phyloP scores from a whole-genome alignment of 2,329 filamentous ascomycete genomes.

The Phialophora macrospora region DNA sequence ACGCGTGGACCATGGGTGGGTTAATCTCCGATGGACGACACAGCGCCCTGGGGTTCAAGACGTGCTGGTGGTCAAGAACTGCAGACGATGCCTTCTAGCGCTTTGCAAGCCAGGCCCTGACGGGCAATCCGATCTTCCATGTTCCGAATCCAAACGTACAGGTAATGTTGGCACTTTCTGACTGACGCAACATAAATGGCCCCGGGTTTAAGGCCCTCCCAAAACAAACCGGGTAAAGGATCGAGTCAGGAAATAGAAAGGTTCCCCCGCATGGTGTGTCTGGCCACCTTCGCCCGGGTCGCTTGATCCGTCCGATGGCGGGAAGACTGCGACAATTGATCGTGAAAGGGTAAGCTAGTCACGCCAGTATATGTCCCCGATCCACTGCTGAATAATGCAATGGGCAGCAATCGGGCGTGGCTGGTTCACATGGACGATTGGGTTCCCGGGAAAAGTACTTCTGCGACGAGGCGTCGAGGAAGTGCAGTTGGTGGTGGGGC shows the following conservation, averaged over 20 bases:
- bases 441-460: neutral
- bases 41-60: neutral
- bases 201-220: neutral
- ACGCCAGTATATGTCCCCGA: neutral
- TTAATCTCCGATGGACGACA: neutral
- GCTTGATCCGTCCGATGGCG: neutral
- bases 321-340: neutral
- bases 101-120: neutral
- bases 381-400: neutral
- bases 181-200: constrained; percentile 3
- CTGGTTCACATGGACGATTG: neutral
- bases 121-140: neutral
- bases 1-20: neutral
- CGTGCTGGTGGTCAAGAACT: neutral
- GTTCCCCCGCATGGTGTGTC: neutral
- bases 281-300: neutral
- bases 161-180: constrained; percentile 11
- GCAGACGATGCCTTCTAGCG: neutral
- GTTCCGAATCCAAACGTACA: neutral
- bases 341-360: neutral
- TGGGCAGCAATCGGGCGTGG: neutral
- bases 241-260: neutral
- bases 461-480: neutral
- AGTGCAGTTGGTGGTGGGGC: neutral
- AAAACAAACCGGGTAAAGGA: neutral